phyloP scores from a whole-genome alignment of 2,329 filamentous ascomycete species.

The Aspergillus sp. region DNA sequence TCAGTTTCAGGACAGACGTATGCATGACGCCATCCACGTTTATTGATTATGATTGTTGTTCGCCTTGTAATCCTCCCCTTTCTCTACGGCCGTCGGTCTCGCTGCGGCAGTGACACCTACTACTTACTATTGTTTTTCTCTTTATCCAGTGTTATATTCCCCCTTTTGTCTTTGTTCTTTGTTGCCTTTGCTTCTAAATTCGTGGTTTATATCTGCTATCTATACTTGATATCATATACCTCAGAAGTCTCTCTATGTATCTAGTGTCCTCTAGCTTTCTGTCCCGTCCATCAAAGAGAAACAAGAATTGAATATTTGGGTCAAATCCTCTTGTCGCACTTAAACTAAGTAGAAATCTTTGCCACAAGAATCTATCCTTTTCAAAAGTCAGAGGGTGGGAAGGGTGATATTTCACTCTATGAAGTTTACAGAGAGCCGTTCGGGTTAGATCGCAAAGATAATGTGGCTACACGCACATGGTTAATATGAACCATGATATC shows the following conservation, averaged over 20 bases:
- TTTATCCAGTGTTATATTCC: constrained; percentile 30
- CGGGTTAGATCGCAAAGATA: no score
- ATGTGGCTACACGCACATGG: no score
- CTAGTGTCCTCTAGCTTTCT: background rate
- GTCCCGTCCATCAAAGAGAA: background rate
- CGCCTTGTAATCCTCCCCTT: constrained; percentile 7
- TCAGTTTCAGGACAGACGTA: constrained; percentile 12
- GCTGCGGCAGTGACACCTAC: constrained; percentile 7
- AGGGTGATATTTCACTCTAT: no score
- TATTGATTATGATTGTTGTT: constrained; percentile 10
- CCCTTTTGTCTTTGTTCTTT: constrained; percentile 22
- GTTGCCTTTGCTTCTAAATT: background rate
- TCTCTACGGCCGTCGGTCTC: background rate
- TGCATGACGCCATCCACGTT: constrained; percentile 16
- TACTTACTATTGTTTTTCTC: constrained; percentile 16
- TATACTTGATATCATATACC: constrained; percentile 16
- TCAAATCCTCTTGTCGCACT: background rate
- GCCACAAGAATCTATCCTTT: no score
- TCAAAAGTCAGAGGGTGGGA: no score
- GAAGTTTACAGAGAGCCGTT: no score
- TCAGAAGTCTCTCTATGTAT: constrained; percentile 18
- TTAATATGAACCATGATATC: background rate
- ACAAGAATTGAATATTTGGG: background rate
- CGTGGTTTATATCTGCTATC: background rate
- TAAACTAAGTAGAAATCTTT: background rate